Evolutionary conservation across 129 eudicot genomes (phyloP).

Genomic region (Glebionis coronaria): DNA sequence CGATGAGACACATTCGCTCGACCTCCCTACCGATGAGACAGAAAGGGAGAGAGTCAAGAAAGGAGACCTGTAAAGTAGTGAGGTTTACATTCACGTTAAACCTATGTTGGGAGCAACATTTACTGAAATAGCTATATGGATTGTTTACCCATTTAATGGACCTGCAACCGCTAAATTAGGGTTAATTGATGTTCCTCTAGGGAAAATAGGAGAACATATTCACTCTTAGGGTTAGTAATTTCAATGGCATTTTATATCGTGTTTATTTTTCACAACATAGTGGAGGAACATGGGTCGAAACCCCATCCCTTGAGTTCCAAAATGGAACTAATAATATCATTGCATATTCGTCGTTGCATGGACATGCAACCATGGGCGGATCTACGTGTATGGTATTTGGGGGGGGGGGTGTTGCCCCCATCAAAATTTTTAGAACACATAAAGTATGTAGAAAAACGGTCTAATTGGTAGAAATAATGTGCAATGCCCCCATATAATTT

Average conservation of each 20-base stretch:
- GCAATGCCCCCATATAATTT: too few relatives aligned
- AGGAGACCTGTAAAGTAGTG: slow-evolving; percentile 38
- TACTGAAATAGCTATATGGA: slow-evolving; percentile 42
- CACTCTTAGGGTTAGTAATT: slow-evolving; percentile 50
- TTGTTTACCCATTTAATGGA: slow-evolving; percentile 46
- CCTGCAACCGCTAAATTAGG: slow-evolving; percentile 46
- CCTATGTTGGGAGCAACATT: slow-evolving; percentile 56
- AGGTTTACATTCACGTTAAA: slow-evolving; percentile 42
- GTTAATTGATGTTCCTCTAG: slow-evolving; percentile 38
- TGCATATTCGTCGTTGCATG: slow-evolving; percentile 42
- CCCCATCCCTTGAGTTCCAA: slow-evolving; percentile 30
- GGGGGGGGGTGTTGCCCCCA: too few relatives aligned
- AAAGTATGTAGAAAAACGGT: too few relatives aligned
- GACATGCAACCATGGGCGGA: too few relatives aligned
- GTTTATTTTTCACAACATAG: slow-evolving; percentile 53
- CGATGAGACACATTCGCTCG: slow-evolving; percentile 47
- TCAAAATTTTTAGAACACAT: too few relatives aligned
- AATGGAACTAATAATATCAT: slow-evolving; percentile 23
- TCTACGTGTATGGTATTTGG: too few relatives aligned
- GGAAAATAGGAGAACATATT: slow-evolving; percentile 44
- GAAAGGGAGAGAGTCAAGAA: slow-evolving; percentile 34
- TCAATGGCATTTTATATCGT: slow-evolving; percentile 31
- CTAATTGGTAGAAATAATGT: too few relatives aligned
- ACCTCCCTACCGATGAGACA: slow-evolving; percentile 34
- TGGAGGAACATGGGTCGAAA: slow-evolving; percentile 44